Percentiles rank a stretch among this genome's conserved stretches.
phyloP scores from a whole-genome alignment of 1,284 basidiomycete species.

The Boletus semigastroideus region DNA sequence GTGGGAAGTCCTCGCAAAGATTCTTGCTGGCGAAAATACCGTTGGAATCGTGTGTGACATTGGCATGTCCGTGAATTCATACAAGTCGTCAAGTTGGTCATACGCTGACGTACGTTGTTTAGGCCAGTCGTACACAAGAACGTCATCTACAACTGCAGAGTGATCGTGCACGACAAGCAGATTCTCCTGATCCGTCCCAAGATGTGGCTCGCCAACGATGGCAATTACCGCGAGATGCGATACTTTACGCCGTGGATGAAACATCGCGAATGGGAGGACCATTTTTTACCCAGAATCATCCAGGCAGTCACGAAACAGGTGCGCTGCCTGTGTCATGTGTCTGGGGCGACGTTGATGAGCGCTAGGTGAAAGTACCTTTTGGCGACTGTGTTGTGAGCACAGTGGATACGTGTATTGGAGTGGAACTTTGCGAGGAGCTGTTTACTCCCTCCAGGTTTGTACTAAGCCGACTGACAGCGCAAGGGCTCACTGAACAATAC shows the following conservation, averaged over 20 bases:
- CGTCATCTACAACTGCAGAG: slow-evolving; percentile 94
- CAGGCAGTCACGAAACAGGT: slow-evolving; percentile 89
- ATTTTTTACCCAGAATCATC: slow-evolving; percentile 87
- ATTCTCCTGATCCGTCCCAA: slow-evolving; percentile 95
- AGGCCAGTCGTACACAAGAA: slow-evolving; percentile 98
- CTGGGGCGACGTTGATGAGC: slow-evolving; percentile 1
- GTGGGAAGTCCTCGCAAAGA: slow-evolving; percentile 91
- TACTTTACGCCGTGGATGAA: slow-evolving; percentile 97
- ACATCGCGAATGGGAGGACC: slow-evolving; percentile 84
- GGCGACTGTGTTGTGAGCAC: slow-evolving; percentile 95
- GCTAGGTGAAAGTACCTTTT: slow-evolving; percentile 81
- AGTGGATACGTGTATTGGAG: slow-evolving; percentile 92
- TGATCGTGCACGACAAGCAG: slow-evolving; percentile 83
- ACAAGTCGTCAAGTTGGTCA: not conserved
- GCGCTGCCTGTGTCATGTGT: slow-evolving; percentile 3
- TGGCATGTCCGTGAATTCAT: slow-evolving; percentile 71
- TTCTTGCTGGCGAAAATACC: slow-evolving; percentile 76
- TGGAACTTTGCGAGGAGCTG: slow-evolving; percentile 96
- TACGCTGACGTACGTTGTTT: slow-evolving; percentile 2
- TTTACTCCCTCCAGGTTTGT: slow-evolving; percentile 91
- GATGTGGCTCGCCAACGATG: slow-evolving; percentile 99
- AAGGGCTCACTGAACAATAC: not conserved
- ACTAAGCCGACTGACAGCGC: slow-evolving; percentile 5
- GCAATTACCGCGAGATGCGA: slow-evolving; percentile 95
- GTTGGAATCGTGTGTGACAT: slow-evolving; percentile 88